These are phyloP conservation scores for Rusavskia elegans DNA, from an alignment of 495 filamentous ascomycete genomes.

Conservation along the genomic window DNA sequence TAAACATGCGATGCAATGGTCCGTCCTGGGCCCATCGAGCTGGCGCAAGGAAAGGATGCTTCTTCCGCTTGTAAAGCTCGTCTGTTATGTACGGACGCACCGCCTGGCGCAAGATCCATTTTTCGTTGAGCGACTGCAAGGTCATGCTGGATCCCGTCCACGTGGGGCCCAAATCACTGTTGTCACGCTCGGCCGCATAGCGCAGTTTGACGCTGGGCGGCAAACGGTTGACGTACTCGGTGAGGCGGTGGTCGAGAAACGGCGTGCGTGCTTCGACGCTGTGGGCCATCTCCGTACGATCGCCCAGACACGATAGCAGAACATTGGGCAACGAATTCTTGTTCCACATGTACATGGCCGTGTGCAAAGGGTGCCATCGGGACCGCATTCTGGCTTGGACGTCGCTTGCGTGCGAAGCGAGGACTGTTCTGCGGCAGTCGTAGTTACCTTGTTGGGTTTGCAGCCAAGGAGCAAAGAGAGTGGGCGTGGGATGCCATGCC, in stretches of 20 bases:
- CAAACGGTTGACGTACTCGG: slow-evolving; percentile 29
- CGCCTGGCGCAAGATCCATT: neutral
- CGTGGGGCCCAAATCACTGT: neutral
- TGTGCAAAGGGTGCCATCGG: slow-evolving; percentile 33
- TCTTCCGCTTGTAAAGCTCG: neutral
- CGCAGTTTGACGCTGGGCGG: slow-evolving; percentile 30
- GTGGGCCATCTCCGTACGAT: slow-evolving; percentile 36
- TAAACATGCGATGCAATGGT: neutral
- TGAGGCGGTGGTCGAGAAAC: slow-evolving; percentile 35
- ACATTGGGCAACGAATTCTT: slow-evolving; percentile 24
- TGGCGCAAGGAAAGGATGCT: neutral
- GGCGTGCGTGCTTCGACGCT: slow-evolving; percentile 30
- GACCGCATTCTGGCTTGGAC: slow-evolving; percentile 10
- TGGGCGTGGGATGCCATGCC: neutral
- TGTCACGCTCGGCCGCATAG: neutral
- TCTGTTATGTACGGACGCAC: neutral
- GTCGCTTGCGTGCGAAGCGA: slow-evolving; percentile 11
- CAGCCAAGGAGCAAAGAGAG: slow-evolving; percentile 1
- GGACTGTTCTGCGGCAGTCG: neutral
- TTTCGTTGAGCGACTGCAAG: neutral
- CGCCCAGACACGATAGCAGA: slow-evolving; percentile 28
- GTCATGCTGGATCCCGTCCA: neutral
- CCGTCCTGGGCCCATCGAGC: neutral
- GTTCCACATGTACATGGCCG: slow-evolving; percentile 26
- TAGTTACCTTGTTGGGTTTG: neutral